phyloP scores from a whole-genome alignment of 2,329 filamentous ascomycete genomes.

The Trichothecium roseum region DNA sequence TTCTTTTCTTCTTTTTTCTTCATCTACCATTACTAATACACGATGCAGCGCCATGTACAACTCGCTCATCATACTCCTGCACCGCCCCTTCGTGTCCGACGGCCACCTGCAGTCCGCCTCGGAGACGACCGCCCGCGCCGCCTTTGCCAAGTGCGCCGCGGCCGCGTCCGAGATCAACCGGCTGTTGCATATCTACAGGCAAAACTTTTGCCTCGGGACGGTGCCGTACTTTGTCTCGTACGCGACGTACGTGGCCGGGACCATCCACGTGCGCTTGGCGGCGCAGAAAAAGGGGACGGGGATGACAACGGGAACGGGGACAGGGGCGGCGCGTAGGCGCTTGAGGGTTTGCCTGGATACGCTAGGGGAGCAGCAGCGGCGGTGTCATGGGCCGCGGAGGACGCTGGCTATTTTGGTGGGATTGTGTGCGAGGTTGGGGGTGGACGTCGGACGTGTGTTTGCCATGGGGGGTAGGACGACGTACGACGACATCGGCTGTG shows the following conservation, averaged over 20 bases:
- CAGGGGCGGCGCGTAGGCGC: slow-evolving; percentile 25
- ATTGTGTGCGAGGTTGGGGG: background rate
- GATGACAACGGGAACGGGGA: slow-evolving; percentile 17
- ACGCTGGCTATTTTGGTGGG: slow-evolving; percentile 7
- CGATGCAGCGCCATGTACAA: slow-evolving; percentile 31
- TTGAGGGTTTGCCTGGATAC: slow-evolving; percentile 31
- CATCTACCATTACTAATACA: background rate
- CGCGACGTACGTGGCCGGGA: slow-evolving; percentile 40
- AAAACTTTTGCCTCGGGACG: slow-evolving; percentile 28
- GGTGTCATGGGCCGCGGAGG: slow-evolving; percentile 6
- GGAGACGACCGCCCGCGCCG: slow-evolving; percentile 23
- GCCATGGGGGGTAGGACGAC: too few relatives aligned
- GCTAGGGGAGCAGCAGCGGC: slow-evolving; percentile 32
- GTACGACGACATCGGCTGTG: too few relatives aligned
- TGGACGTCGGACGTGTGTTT: too few relatives aligned
- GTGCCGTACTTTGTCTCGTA: slow-evolving; percentile 42
- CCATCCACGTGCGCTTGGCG: slow-evolving; percentile 38
- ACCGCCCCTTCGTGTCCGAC: slow-evolving; percentile 39
- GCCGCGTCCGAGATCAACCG: slow-evolving; percentile 32
- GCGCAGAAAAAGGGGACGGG: too few relatives aligned
- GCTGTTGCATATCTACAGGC: slow-evolving; percentile 28
- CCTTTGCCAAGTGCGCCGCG: slow-evolving; percentile 29
- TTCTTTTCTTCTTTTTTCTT: too few relatives aligned
- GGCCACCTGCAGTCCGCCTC: slow-evolving; percentile 31
- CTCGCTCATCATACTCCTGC: slow-evolving; percentile 36